Evolutionary conservation across 1,284 basidiomycete species (phyloP).

Genomic region (Pyrrhoderma lamaoense): DNA sequence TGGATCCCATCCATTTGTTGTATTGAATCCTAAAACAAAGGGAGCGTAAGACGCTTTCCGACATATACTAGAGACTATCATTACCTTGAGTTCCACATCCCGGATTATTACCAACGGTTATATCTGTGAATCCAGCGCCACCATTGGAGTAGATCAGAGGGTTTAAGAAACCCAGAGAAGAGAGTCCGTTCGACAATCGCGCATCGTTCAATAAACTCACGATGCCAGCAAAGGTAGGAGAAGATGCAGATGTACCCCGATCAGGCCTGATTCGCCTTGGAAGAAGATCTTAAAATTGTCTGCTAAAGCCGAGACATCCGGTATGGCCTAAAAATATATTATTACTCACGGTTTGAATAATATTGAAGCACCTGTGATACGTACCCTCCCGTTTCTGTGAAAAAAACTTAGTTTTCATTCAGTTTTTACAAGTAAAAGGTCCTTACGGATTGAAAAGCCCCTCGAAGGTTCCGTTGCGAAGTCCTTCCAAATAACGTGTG

Average conservation of each 20-base stretch:
- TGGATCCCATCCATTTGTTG: conserved; percentile 42
- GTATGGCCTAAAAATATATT: conserved; percentile 34
- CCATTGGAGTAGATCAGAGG: conserved; percentile 44
- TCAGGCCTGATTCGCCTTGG: conserved; percentile 25
- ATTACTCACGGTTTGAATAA: neutral
- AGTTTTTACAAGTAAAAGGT: neutral
- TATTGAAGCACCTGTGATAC: neutral
- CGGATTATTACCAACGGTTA: conserved; percentile 45
- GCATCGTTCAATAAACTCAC: conserved; percentile 58
- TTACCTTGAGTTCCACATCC: conserved; percentile 52
- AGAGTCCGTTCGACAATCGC: conserved; percentile 35
- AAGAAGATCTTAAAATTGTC: conserved; percentile 34
- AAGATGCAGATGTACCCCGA: conserved; percentile 54
- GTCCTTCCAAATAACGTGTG: conserved; percentile 34
- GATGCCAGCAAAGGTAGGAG: conserved; percentile 51
- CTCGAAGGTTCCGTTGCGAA: conserved; percentile 41
- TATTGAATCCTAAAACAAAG: conserved; percentile 26
- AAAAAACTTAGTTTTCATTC: neutral
- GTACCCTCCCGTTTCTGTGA: conserved; percentile 15
- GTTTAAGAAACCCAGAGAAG: conserved; percentile 53
- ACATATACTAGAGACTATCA: conserved; percentile 26
- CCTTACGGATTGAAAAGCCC: conserved; percentile 47
- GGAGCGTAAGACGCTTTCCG: conserved; percentile 6
- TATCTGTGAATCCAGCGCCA: conserved; percentile 40
- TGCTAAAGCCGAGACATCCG: conserved; percentile 58